phyloP scores from a whole-genome alignment of 2,329 filamentous ascomycete genomes.

The Didymella pinodella region DNA sequence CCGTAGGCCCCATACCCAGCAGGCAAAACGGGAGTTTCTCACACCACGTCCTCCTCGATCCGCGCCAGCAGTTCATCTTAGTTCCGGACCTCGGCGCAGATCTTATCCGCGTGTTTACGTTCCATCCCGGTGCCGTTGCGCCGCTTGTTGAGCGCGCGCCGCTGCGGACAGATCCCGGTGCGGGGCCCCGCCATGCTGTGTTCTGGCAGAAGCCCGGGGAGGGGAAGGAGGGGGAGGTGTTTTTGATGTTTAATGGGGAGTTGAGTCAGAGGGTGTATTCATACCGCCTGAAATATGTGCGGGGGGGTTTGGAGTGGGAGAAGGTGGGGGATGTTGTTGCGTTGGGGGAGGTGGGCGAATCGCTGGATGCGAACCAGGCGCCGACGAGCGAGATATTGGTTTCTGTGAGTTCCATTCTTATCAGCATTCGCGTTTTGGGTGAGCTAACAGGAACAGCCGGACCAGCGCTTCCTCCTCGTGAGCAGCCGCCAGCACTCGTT shows the following conservation, averaged over 20 bases:
- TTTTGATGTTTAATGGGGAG: slow-evolving; percentile 27
- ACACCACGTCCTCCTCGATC: slow-evolving; percentile 69
- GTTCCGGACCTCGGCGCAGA: slow-evolving; percentile 72
- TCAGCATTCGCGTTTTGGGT: too few species aligned
- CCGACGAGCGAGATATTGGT: slow-evolving; percentile 28
- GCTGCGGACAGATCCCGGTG: slow-evolving; percentile 58
- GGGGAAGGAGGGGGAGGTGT: background rate
- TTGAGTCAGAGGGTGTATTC: slow-evolving; percentile 26
- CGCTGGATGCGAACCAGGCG: slow-evolving; percentile 16
- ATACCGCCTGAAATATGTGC: slow-evolving; percentile 15
- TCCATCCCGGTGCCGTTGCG: slow-evolving; percentile 54
- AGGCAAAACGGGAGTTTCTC: slow-evolving; percentile 46
- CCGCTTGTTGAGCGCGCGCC: slow-evolving; percentile 56
- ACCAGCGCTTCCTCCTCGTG: slow-evolving; percentile 67
- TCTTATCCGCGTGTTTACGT: slow-evolving; percentile 64
- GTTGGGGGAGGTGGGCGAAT: slow-evolving; percentile 12
- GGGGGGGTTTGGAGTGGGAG: slow-evolving; percentile 16
- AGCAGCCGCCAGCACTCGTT: slow-evolving; percentile 70
- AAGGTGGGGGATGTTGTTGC: slow-evolving; percentile 7
- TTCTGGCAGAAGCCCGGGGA: slow-evolving; percentile 55
- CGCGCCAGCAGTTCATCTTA: slow-evolving; percentile 65
- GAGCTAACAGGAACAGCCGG: slow-evolving; percentile 20
- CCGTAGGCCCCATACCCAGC: slow-evolving; percentile 13
- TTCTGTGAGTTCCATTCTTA: slow-evolving; percentile 13
- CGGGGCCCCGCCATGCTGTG: slow-evolving; percentile 68